Percentiles rank a stretch among this genome's conserved stretches.
Conservation (phyloP, 2,329 filamentous ascomycete genomes). For the Fusarium keratoplasticum region DNA sequence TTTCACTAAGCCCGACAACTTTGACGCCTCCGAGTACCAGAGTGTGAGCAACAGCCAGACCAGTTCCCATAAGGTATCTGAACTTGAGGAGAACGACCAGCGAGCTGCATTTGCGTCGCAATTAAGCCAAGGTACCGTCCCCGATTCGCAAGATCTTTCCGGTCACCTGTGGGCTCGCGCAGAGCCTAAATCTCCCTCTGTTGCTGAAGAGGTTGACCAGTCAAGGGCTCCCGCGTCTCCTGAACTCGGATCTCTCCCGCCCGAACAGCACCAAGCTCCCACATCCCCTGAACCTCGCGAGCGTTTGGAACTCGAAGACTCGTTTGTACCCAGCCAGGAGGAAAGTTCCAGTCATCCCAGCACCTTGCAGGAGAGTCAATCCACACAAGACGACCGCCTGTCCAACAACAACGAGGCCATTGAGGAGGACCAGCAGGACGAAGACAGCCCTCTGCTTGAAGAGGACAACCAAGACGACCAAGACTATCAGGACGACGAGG, state of each 20-base stretch:
- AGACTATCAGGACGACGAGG: too few species aligned
- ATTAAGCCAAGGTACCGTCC: conserved; percentile 54
- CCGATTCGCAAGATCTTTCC: conserved; percentile 58
- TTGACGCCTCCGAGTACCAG: conserved; percentile 52
- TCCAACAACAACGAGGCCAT: background rate
- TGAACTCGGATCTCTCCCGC: background rate
- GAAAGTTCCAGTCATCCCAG: background rate
- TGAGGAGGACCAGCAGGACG: background rate
- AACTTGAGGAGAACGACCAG: conserved; percentile 51
- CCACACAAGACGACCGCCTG: background rate
- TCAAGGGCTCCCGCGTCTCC: background rate
- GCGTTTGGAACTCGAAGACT: background rate
- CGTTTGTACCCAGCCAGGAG: background rate
- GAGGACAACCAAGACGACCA: background rate
- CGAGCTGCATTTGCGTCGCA: conserved; percentile 46
- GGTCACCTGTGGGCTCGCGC: conserved; percentile 37
- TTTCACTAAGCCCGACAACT: conserved; percentile 45
- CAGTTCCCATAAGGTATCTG: conserved; percentile 45
- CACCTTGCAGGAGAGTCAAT: background rate
- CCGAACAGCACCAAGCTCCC: conserved; percentile 1
- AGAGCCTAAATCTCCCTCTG: conserved; percentile 5
- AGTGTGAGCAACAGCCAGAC: conserved; percentile 48
- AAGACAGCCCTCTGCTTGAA: background rate
- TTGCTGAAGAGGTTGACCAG: conserved; percentile 3
- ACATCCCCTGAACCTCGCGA: background rate